phyloP scores from a whole-genome alignment of 2,329 filamentous ascomycete species.

The Aspergillus oerlinghausenensis region DNA sequence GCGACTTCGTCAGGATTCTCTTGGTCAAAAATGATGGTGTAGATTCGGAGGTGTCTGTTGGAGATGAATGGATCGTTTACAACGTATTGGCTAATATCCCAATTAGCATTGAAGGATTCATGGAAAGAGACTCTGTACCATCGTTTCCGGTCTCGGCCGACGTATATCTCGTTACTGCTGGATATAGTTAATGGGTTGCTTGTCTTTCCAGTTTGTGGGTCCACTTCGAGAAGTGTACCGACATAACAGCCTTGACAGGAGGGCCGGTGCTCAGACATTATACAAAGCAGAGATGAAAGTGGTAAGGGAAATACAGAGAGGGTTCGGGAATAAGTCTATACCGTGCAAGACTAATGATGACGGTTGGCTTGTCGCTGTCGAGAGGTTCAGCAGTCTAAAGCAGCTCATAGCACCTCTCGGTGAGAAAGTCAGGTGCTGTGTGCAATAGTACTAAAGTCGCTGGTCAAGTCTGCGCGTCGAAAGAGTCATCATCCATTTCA shows the following conservation, averaged over 20 bases:
- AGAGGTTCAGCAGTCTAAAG: background rate
- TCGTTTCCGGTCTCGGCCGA: conserved; percentile 30
- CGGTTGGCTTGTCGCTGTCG: background rate
- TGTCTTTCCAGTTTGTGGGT: conserved; percentile 12
- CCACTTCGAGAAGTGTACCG: conserved; percentile 21
- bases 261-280: background rate
- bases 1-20: conserved; percentile 33
- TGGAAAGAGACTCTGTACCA: conserved; percentile 23
- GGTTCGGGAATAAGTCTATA: background rate
- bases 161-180: conserved; percentile 29
- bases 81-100: conserved; percentile 27
- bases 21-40: conserved; percentile 40
- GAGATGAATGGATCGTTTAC: conserved; percentile 35
- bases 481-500: background rate
- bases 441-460: background rate
- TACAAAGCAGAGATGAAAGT: background rate
- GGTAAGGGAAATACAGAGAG: background rate
- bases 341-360: background rate
- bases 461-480: background rate
- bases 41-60: conserved; percentile 40
- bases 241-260: conserved; percentile 8
- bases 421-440: background rate
- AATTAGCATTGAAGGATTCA: conserved; percentile 6
- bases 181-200: conserved; percentile 20
- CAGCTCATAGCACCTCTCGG: background rate